Evolutionary conservation across 805 yeast genomes (phyloP).

Genomic region (Candida chauliodis): DNA sequence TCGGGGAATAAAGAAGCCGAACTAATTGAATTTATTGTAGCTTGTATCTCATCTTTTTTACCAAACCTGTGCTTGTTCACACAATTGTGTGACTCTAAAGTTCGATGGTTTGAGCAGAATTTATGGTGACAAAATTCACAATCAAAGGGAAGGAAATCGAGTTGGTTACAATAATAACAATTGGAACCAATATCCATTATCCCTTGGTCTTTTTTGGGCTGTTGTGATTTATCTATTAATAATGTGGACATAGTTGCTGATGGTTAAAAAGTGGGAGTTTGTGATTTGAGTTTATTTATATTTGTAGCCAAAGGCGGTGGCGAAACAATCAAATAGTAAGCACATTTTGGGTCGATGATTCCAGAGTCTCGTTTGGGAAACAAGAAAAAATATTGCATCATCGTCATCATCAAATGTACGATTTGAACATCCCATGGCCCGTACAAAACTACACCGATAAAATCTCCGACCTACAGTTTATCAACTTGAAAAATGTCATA

Average conservation of each 20-base stretch:
- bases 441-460: conserved; percentile 41
- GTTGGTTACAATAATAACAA: conserved; percentile 47
- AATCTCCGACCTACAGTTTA: conserved; percentile 42
- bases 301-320: conserved; percentile 13
- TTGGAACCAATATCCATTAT: conserved; percentile 57
- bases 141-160: conserved; percentile 57
- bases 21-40: conserved; percentile 21
- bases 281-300: not conserved
- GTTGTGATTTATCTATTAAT: conserved; percentile 20
- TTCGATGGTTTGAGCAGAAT: conserved; percentile 51
- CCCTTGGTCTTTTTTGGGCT: conserved; percentile 25
- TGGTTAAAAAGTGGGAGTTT: too few species aligned
- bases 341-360: not conserved
- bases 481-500: conserved; percentile 46
- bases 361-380: too few species aligned
- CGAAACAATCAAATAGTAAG: conserved; percentile 2
- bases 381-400: conserved; percentile 1
- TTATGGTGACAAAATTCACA: conserved; percentile 47
- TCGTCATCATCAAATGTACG: conserved; percentile 40
- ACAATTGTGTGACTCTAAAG: conserved; percentile 31
- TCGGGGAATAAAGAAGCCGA: conserved; percentile 52
- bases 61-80: conserved; percentile 13
- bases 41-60: not conserved
- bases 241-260: conserved; percentile 7
- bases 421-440: conserved; percentile 76